These are phyloP conservation scores for Irineochytrium annulatum DNA, from an alignment of 192 early-diverging fungal genomes.

Conservation along the genomic window DNA sequence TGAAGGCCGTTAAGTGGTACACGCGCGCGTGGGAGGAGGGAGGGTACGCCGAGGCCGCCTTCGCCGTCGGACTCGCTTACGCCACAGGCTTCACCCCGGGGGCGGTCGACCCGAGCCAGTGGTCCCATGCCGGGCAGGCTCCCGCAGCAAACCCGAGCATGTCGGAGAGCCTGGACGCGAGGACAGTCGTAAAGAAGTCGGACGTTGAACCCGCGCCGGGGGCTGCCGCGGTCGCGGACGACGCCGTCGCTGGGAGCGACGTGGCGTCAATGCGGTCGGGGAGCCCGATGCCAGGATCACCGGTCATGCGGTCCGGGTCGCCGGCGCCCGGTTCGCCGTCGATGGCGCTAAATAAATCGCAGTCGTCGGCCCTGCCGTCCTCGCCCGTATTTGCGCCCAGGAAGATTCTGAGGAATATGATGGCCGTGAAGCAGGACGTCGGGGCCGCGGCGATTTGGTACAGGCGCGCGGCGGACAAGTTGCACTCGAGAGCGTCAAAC, in stretches of 20 bases:
- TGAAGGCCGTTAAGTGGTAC: conserved; percentile 22
- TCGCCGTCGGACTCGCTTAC: conserved; percentile 8
- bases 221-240: too few relatives aligned
- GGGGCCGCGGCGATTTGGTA: conserved; percentile 13
- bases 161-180: conserved; percentile 14
- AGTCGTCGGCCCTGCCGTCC: not conserved
- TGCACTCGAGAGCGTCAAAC: conserved; percentile 19
- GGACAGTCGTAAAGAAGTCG: conserved; percentile 5
- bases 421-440: conserved; percentile 4
- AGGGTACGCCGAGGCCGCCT: conserved; percentile 15
- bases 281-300: too few relatives aligned
- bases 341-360: too few relatives aligned
- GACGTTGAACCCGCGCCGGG: conserved; percentile 1
- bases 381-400: not conserved
- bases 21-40: conserved; percentile 8
- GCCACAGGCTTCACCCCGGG: conserved; percentile 17
- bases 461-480: not conserved
- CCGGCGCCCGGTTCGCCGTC: conserved; percentile 3
- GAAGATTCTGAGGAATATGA: conserved; percentile 1
- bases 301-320: too few relatives aligned
- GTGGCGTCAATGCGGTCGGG: not conserved
- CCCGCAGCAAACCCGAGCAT: conserved; percentile 8
- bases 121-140: too few relatives aligned
- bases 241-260: too few relatives aligned
- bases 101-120: not conserved